Base-by-base conservation (phyloP, 2,329 filamentous ascomycete species). In the Gliomastix tumulicola region DNA sequence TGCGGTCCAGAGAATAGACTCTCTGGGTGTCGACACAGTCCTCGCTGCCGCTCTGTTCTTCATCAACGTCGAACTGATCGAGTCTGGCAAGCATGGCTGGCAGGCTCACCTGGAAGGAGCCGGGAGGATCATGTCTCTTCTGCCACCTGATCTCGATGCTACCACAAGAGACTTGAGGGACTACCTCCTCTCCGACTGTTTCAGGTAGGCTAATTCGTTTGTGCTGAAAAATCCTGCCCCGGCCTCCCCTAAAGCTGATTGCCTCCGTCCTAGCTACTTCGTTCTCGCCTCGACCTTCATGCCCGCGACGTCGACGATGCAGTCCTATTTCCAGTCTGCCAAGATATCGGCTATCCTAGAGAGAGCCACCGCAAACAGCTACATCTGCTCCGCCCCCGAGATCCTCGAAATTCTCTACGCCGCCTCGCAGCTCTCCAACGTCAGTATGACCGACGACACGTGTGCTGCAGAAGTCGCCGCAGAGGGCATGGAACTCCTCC, bases 41-140 rank as follows among this genome's bases (percentile, higher is more conserved):
- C 54, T 71, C 4, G 63, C 68, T 2, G 63, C 68, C 0, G 63
- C 67, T 4, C 53, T 70, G 15, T 70, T 71, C 48, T 64, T 71
- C 44, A 57, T 73, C 52, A 68, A 71, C 41, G 55, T 71, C 34
- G 65, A 73, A 50, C 53, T 71, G 33, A 66, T 71, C 35, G 67
- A 71, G 49, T 66, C 65, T 12, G 66, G 66, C 2, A 66, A 61
- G 44, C 59, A 66, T 25, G 63, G 62, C 11, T 71, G 67, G 67
- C 63, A 60, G 32, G 58, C 60, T 12, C 68, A 71, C 39, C 55
- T 71, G 17, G 59, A 69, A 35, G 68, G 65, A 3, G 67, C 66
- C 3, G 60, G 58, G 4, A 54, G 53, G 18, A 63, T 71, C 30
- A 65, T 70, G 54, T 54, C 56, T 16, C 48, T 63, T 10, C 46